Base-by-base conservation (phyloP, 1,284 basidiomycete species). In the Meripilus lineatus region DNA sequence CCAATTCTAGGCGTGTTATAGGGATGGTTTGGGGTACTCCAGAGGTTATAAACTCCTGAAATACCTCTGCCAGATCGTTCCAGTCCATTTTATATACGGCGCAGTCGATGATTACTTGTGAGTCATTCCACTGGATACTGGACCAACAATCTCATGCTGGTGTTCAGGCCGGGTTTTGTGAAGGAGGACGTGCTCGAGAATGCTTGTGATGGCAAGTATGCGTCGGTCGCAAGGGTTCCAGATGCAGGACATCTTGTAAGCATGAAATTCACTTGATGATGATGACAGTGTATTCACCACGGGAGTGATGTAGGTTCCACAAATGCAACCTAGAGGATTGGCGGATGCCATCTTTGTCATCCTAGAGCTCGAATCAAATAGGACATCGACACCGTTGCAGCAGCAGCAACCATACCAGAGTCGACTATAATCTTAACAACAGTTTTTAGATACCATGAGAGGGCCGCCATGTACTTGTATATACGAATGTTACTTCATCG, bases 31-130 rank as follows among this genome's bases (percentile, higher is more conserved):
- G 5, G 70, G 69, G 0, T 53, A 56, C 21, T 43, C 59, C 7
- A 59, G 68, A 2, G 59, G 65, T 0, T 75, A 71, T 49, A 50
- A 62, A 21, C 58, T 68, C 33, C 56, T 78, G 8, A 41, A 55
- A 2, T 42, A 54, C 4, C 56, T 73, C 20, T 69, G 68, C 32
- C 58, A 61, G 23, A 58, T 56, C 1, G 40, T 71, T 2, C 75
- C 72, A 0, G 67, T 71, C 2, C 75, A 80, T 52, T 50, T 75
- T 21, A 66, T 77, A 20, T 77, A 71, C 46, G 77, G 76, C 15
- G 66, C 55, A 0, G 63, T 70, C 5, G 59, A 71, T 40, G 75
- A 78, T 49, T 65, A 68, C 46, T 32, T 74, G 75, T 75, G 53
- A 35, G 68, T 51, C 17, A 38, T 34, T 18, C 5, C 3, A 28